Conservation (phyloP, 2,329 filamentous ascomycete species). For the Colletotrichum trifolii region DNA sequence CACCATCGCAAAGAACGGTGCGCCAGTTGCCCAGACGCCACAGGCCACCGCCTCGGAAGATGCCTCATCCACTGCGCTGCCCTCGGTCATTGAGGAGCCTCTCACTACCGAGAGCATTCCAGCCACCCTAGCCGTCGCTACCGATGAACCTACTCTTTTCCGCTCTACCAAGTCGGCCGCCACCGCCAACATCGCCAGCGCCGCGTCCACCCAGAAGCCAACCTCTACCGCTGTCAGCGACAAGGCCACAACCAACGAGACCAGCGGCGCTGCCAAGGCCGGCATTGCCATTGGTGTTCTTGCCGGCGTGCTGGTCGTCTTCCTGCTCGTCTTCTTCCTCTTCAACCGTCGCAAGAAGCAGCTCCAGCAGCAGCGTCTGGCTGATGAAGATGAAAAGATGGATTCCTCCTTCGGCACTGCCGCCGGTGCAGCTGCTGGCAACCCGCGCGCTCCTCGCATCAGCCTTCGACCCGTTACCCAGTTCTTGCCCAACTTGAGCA, state of each 20-base stretch:
- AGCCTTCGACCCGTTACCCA: conserved; percentile 87
- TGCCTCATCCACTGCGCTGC: conserved; percentile 35
- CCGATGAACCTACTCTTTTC: conserved; percentile 41
- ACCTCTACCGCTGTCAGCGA: conserved; percentile 10
- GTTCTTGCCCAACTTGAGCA: conserved; percentile 76
- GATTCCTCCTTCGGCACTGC: conserved; percentile 52
- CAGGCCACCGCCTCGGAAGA: conserved; percentile 26
- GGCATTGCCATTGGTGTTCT: conserved; percentile 88
- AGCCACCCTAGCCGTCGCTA: conserved; percentile 43
- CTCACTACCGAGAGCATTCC: conserved; percentile 30
- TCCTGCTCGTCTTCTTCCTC: conserved; percentile 76
- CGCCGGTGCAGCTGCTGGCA: conserved; percentile 40
- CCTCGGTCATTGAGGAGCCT: conserved; percentile 43
- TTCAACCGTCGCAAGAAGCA: conserved; percentile 78
- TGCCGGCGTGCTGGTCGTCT: conserved; percentile 72
- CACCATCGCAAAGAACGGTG: conserved; percentile 23
- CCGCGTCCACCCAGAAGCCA: neutral
- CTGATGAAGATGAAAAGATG: conserved; percentile 73
- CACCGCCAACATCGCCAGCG: conserved; percentile 31
- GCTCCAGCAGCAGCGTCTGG: conserved; percentile 58
- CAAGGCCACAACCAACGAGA: conserved; percentile 38
- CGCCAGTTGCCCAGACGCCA: conserved; percentile 15
- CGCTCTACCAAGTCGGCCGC: conserved; percentile 46
- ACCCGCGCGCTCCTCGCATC: conserved; percentile 77
- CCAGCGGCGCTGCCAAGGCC: conserved; percentile 66